phyloP scores from a whole-genome alignment of 192 early-diverging fungal genomes.

The Physocladia obscura region DNA sequence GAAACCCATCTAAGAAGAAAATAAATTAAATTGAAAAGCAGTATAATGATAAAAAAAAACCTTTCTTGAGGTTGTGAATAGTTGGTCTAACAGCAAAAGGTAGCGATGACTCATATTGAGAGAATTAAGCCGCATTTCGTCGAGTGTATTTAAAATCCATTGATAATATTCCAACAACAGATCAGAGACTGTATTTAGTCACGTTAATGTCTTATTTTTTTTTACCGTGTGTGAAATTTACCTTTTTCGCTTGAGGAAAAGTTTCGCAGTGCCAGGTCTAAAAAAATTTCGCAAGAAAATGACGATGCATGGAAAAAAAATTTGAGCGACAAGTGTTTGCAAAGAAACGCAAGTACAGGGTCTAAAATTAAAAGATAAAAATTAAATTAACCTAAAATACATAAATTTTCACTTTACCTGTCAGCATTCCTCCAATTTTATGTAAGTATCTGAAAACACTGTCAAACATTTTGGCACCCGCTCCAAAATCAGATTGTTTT shows the following conservation, averaged over 20 bases:
- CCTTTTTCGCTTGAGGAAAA: neutral
- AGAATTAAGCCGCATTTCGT: too few species aligned
- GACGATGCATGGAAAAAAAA: neutral
- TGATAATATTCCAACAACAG: too few species aligned
- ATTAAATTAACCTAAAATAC: neutral
- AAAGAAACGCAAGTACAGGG: neutral
- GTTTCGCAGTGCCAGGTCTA: neutral
- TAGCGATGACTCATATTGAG: too few species aligned
- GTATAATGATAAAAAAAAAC: too few species aligned
- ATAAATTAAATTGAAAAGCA: too few species aligned
- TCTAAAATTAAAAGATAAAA: neutral
- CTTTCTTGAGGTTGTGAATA: too few species aligned
- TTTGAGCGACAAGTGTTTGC: neutral
- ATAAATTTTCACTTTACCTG: neutral
- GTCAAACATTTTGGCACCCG: conserved; percentile 1
- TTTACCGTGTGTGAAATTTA: too few species aligned
- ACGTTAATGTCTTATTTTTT: too few species aligned
- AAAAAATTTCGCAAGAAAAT: neutral
- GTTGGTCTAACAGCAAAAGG: too few species aligned
- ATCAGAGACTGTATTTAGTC: too few species aligned
- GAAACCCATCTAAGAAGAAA: too few species aligned
- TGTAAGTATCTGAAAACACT: conserved; percentile 1
- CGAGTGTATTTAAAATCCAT: too few species aligned
- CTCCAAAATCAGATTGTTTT: neutral
- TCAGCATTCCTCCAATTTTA: neutral